phyloP scores from a whole-genome alignment of 768 basidiomycete genomes.

The Auriscalpium microsporum region DNA sequence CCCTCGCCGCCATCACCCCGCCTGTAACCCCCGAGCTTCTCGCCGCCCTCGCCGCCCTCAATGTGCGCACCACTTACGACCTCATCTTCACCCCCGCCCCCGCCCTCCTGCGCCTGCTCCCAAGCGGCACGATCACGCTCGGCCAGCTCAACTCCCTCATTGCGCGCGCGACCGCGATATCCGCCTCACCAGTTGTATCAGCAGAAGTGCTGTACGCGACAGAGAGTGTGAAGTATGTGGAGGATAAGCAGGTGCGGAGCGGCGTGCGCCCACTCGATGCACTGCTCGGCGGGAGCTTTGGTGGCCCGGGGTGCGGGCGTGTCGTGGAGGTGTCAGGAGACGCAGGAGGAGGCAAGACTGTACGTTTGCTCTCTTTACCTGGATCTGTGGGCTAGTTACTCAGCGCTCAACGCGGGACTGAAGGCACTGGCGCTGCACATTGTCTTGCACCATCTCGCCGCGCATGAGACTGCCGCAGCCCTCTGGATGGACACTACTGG shows the following conservation, averaged over 20 bases:
- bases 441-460: constrained; percentile 42
- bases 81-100: constrained; percentile 4
- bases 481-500: constrained; percentile 72
- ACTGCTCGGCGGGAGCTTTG: constrained; percentile 39
- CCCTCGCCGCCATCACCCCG: constrained; percentile 1
- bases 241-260: constrained; percentile 19
- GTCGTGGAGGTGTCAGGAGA: constrained; percentile 68
- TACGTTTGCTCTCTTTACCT: constrained; percentile 24
- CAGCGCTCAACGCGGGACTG: neutral
- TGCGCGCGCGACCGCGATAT: constrained; percentile 4
- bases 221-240: constrained; percentile 17
- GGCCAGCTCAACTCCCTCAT: constrained; percentile 6
- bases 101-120: constrained; percentile 4
- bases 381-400: constrained; percentile 1
- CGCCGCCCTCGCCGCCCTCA: constrained; percentile 5
- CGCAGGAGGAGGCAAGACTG: constrained; percentile 59
- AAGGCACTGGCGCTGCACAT: constrained; percentile 58
- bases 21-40: constrained; percentile 8
- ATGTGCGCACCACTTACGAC: constrained; percentile 8
- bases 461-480: constrained; percentile 28
- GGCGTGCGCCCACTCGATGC: constrained; percentile 45
- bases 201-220: constrained; percentile 24
- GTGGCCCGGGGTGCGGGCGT: constrained; percentile 26
- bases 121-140: constrained; percentile 9
- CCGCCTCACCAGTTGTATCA: constrained; percentile 11